phyloP scores from a whole-genome alignment of 164 flowering plant genomes.

The Berberis vulgaris region DNA sequence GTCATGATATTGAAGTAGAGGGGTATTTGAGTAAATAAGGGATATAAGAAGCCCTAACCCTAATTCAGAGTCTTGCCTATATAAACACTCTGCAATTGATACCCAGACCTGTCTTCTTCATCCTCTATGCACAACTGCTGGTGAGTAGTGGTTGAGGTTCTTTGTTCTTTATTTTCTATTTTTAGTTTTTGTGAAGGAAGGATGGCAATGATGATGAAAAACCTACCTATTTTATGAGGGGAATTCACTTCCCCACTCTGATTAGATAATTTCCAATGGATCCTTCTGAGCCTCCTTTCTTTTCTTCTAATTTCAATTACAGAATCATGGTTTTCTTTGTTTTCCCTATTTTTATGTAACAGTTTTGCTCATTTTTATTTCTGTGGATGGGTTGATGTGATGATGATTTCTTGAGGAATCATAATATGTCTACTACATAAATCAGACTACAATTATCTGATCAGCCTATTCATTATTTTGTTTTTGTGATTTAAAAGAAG shows the following conservation, averaged over 20 bases:
- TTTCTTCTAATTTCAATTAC: neutral
- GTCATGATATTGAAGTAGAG: no score
- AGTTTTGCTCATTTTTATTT: neutral
- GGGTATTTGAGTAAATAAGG: no score
- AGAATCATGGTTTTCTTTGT: neutral
- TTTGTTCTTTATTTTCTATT: neutral
- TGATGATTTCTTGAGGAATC: constrained; percentile 28
- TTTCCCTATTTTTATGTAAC: neutral
- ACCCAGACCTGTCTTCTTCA: no score
- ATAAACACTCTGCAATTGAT: no score
- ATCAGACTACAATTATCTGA: constrained; percentile 94
- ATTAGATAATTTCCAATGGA: constrained; percentile 65
- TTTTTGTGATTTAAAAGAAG: neutral
- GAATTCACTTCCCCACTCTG: constrained; percentile 19
- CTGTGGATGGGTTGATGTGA: constrained; percentile 40
- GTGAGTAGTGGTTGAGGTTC: neutral
- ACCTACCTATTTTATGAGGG: constrained; percentile 70
- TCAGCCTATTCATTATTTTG: constrained; percentile 22
- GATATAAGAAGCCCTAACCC: no score
- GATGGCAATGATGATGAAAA: constrained; percentile 47
- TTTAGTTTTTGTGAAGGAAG: neutral
- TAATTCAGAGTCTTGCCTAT: no score
- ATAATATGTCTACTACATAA: constrained; percentile 30
- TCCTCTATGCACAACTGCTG: neutral
- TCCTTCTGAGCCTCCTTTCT: constrained; percentile 67